Percentiles rank a stretch among this genome's conserved stretches.
Conservation (phyloP, 257 asterid species). For the Verbascum thapsus region DNA sequence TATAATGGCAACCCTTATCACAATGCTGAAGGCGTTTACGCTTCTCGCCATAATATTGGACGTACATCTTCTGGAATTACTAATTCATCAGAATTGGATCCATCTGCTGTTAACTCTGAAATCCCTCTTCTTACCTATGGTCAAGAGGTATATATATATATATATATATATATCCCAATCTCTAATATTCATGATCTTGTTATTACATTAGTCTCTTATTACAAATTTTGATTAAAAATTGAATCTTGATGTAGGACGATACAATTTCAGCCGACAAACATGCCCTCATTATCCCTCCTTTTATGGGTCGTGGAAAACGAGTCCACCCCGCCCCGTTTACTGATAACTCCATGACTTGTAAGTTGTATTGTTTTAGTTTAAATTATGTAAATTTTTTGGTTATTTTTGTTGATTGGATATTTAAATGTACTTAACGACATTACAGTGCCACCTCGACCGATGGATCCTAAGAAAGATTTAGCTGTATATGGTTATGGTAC, state of each 20-base stretch:
- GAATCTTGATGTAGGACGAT: slow-evolving; percentile 68
- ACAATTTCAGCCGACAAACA: slow-evolving; percentile 94
- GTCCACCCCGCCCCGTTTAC: slow-evolving; percentile 71
- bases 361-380: slow-evolving; percentile 16
- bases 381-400: background rate
- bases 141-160: slow-evolving; percentile 83
- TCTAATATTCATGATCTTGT: slow-evolving; percentile 21
- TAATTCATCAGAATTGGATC: slow-evolving; percentile 64
- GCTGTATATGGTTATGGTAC: slow-evolving; percentile 97
- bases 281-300: slow-evolving; percentile 90
- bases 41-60: slow-evolving; percentile 56
- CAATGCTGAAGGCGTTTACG: slow-evolving; percentile 48
- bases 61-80: slow-evolving; percentile 65
- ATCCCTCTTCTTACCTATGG: slow-evolving; percentile 96
- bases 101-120: slow-evolving; percentile 63
- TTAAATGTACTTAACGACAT: slow-evolving; percentile 20
- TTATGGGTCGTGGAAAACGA: slow-evolving; percentile 70
- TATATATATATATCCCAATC: no score
- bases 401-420: slow-evolving; percentile 11
- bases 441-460: slow-evolving; percentile 88
- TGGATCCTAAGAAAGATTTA: slow-evolving; percentile 97
- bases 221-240: slow-evolving; percentile 22
- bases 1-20: slow-evolving; percentile 55
- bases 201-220: background rate
- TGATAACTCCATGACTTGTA: slow-evolving; percentile 79